Conservation (phyloP, 139 green algal species). For the Chloropicon primus region DNA sequence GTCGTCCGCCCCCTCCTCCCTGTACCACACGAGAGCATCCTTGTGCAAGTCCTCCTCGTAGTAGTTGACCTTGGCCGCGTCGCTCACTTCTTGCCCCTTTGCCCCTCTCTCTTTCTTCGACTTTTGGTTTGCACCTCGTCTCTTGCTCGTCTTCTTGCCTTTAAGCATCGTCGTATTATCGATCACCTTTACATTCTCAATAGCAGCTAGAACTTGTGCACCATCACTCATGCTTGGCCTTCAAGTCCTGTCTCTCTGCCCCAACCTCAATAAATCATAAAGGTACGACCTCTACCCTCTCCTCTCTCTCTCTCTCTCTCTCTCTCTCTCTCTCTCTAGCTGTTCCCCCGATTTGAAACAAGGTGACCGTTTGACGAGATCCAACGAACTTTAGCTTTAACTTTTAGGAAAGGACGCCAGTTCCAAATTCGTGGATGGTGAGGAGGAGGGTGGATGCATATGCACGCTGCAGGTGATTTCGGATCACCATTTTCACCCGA, state of each 20-base stretch:
- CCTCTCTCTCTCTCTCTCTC: background rate
- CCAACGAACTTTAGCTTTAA: too few relatives aligned
- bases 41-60: background rate
- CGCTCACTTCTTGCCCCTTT: background rate
- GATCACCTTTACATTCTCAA: background rate
- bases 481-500: too few relatives aligned
- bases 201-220: background rate
- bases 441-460: too few relatives aligned
- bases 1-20: background rate
- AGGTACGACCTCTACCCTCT: background rate
- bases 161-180: background rate
- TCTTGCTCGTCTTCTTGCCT: background rate
- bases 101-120: too few relatives aligned
- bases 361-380: too few relatives aligned
- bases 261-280: too few relatives aligned
- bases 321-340: too few relatives aligned
- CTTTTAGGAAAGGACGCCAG: too few relatives aligned
- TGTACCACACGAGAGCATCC: background rate
- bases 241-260: background rate
- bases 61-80: background rate
- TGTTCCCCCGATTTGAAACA: too few relatives aligned
- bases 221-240: background rate
- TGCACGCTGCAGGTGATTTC: too few relatives aligned
- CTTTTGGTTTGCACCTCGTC: too few relatives aligned
- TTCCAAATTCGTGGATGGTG: too few relatives aligned